A percentile compares a stretch with the other conserved stretches of the same genome.
Evolutionary conservation across 202 grass and related monocot species (phyloP).

Genomic region (Schoenoplectus triqueter): DNA sequence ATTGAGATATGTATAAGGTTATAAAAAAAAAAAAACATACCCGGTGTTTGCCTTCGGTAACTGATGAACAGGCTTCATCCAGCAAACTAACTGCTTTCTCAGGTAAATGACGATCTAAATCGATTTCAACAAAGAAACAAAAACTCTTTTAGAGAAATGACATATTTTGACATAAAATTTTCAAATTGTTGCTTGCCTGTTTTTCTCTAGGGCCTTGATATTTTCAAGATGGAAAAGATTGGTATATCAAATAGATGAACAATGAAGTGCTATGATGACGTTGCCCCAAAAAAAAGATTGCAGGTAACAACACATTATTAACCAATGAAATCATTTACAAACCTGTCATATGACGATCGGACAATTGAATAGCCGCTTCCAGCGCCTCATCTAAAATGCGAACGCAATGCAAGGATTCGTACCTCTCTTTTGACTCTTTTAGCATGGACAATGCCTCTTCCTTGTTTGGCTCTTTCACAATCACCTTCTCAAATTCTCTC

Average conservation of each 20-base stretch:
- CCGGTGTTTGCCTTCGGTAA: slow-evolving; percentile 12
- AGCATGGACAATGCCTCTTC: slow-evolving; percentile 33
- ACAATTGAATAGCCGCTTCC: slow-evolving; percentile 36
- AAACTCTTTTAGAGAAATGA: neutral
- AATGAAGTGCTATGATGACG: neutral
- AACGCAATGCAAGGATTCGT: slow-evolving; percentile 25
- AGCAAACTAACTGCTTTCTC: slow-evolving; percentile 35
- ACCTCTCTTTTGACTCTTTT: slow-evolving; percentile 31
- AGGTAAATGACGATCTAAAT: slow-evolving; percentile 33
- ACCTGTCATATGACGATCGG: slow-evolving; percentile 29
- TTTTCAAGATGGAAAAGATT: neutral
- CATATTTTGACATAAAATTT: neutral
- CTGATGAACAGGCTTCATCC: slow-evolving; percentile 28
- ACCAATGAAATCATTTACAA: slow-evolving; percentile 19
- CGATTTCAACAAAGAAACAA: neutral
- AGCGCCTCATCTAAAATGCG: slow-evolving; percentile 28
- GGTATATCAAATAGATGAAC: neutral
- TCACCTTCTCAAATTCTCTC: slow-evolving; percentile 14
- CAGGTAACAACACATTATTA: slow-evolving; percentile 14
- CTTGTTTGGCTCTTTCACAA: slow-evolving; percentile 23
- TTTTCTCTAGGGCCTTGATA: neutral
- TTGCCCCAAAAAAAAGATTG: neutral
- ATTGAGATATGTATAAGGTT: neutral
- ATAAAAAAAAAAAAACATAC: neutral
- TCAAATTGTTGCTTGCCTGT: neutral